A percentile compares a stretch with the other conserved stretches of the same genome.
These are phyloP conservation scores for Corylus heterophylla DNA, from an alignment of 306 rosid genomes.

Conservation along the genomic window DNA sequence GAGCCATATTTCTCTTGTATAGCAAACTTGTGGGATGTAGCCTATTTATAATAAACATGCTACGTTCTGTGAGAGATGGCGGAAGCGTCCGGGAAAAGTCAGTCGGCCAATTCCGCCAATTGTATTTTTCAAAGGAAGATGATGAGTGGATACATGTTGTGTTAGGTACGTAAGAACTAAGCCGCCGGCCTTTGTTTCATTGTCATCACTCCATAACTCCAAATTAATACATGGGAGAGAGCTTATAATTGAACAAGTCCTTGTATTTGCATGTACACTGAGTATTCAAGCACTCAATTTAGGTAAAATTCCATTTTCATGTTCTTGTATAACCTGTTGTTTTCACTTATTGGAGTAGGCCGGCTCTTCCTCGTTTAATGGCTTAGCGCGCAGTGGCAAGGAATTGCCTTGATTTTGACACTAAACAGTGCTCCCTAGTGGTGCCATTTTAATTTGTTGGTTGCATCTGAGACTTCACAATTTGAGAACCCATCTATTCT, in stretches of 20 bases:
- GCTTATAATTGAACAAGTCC: constrained; percentile 4
- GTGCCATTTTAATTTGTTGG: neutral
- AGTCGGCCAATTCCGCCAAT: constrained; percentile 10
- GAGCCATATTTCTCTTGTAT: constrained; percentile 28
- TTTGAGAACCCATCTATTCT: neutral
- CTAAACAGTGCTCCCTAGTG: too few species aligned
- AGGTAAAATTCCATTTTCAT: neutral
- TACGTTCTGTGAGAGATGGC: neutral
- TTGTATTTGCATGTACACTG: neutral
- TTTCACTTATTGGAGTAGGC: neutral
- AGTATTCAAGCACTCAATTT: neutral
- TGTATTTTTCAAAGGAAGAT: neutral
- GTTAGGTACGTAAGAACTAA: constrained; percentile 39
- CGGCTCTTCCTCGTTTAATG: constrained; percentile 12
- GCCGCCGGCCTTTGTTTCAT: constrained; percentile 8
- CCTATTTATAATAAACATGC: constrained; percentile 31
- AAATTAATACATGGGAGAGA: constrained; percentile 23
- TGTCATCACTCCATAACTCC: constrained; percentile 29
- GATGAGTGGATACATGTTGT: neutral
- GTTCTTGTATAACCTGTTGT: neutral
- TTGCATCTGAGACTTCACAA: constrained; percentile 17
- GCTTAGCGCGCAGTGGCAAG: neutral
- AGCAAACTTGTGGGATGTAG: neutral
- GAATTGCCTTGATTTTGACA: constrained; percentile 18
- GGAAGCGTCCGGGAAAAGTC: constrained; percentile 19